Conservation (phyloP, 805 yeast genomes). For the Wickerhamiella bombiphila region DNA sequence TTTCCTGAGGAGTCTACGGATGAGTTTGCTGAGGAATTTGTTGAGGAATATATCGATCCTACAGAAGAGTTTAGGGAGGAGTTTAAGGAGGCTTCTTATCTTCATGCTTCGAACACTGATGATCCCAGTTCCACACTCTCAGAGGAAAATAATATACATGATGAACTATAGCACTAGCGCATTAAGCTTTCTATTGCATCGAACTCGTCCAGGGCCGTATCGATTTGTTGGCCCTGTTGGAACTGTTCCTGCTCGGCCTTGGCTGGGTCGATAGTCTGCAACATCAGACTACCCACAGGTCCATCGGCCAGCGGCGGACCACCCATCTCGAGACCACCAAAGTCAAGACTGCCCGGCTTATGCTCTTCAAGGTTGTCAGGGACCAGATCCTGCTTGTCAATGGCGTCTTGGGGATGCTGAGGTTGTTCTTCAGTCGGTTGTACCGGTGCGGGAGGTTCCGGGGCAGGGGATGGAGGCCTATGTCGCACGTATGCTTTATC, state of each 20-base stretch:
- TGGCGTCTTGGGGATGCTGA: conserved; percentile 36
- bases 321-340: background rate
- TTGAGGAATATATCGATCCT: background rate
- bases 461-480: conserved; percentile 1
- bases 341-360: background rate
- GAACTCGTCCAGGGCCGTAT: background rate
- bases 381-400: conserved; percentile 2
- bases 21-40: background rate
- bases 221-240: background rate
- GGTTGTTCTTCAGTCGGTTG: background rate
- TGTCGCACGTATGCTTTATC: conserved; percentile 13
- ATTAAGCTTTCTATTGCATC: background rate
- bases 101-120: too few species aligned
- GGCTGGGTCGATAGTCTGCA: conserved; percentile 1
- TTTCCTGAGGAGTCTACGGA: too few species aligned
- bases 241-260: background rate
- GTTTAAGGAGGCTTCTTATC: too few species aligned
- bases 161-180: background rate
- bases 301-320: background rate
- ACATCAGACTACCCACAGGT: background rate
- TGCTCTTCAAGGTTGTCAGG: background rate
- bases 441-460: conserved; percentile 1
- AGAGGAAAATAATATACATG: background rate
- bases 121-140: too few species aligned
- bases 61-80: background rate